These are phyloP conservation scores for Tagetes erecta DNA, from an alignment of 129 eudicot genomes.

Conservation along the genomic window DNA sequence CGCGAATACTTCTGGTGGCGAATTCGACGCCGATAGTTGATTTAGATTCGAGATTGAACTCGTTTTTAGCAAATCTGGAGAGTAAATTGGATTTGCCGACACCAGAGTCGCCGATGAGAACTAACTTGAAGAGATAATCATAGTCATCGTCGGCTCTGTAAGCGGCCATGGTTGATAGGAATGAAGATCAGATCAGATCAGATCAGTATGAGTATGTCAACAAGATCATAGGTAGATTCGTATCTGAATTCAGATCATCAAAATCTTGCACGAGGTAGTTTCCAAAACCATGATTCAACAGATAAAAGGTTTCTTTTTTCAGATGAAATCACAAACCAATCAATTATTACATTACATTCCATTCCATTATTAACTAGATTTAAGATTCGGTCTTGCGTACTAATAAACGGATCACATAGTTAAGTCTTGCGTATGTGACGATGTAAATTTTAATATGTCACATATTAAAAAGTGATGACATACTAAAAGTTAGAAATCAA, in stretches of 20 bases:
- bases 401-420: no score
- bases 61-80: constrained; percentile 1
- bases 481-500: no score
- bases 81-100: constrained; percentile 8
- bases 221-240: no score
- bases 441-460: no score
- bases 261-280: not conserved
- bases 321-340: no score
- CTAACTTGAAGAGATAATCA: constrained; percentile 7
- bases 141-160: constrained; percentile 20
- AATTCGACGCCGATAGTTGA: constrained; percentile 17
- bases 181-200: no score
- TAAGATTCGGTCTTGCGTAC: no score
- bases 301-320: not conserved
- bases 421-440: no score
- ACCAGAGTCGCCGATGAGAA: constrained; percentile 8
- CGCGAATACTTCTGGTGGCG: constrained; percentile 21
- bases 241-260: not conserved
- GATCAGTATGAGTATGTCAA: no score
- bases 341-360: no score
- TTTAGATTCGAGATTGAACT: constrained; percentile 18
- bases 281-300: not conserved
- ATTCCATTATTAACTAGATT: no score
- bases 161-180: not conserved
- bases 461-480: no score